Evolutionary conservation across 768 basidiomycete species (phyloP), one percentile per base, ranked within the genome.

Genomic region (Psilocybe sp.): DNA sequence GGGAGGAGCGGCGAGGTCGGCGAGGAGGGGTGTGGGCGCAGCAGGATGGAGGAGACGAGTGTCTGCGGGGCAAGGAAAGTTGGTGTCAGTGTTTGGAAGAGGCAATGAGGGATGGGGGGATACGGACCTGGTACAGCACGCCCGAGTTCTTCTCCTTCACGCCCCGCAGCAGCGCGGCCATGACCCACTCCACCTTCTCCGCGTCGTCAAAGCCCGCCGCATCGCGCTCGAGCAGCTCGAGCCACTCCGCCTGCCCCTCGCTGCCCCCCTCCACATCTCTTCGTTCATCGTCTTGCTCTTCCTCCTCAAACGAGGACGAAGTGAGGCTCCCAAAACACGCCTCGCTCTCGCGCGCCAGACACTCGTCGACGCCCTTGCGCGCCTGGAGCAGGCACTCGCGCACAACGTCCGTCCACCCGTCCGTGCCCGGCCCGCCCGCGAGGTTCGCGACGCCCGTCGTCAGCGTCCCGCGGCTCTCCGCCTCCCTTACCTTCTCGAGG

Each of bases 201-300:
- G 69, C 75, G 60, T 92, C 89, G 54, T 87, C 86, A 61, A 91
- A 91, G 23, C 82, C 72, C 1, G 78, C 82, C 0, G 87, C 89
- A 51, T 89, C 84, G 1, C 77, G 76, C 52, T 86, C 81, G 70
- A 95, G 77, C 40, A 96, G 73, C 16, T 84, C 83, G 13, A 80
- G 67, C 82, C 93, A 92, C 18, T 92, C 89, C 3, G 69, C 56
- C 49, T 87, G 63, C 34, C 84, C 71, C 5, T 80, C 79, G 78
- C 93, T 83, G 1, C 87, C 77, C 79, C 79, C 80, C 39, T 90
- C 86, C 0, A 96, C 81, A 45, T 85, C 70, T 56, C 98, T 92
- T 1, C 70, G 75, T 60, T 92, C 89, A 54, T 87, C 86, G 60
- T 91, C 90, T 20, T 81, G 72, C 1, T 78, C 82, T 0, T 87